These are phyloP conservation scores for Tetrahymena elliotti DNA, from an alignment of 73 alveolate genomes.

Conservation along the genomic window DNA sequence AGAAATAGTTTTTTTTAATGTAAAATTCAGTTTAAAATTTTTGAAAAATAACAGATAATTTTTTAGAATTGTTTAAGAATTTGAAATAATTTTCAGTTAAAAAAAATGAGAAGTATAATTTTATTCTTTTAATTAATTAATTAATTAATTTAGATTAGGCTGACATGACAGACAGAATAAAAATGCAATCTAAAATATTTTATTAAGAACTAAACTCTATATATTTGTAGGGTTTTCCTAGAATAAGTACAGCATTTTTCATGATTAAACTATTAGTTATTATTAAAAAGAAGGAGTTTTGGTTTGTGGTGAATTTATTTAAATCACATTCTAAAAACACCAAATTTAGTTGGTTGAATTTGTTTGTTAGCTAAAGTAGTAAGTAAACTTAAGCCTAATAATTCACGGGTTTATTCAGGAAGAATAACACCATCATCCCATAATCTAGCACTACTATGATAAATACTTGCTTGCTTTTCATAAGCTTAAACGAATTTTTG, in stretches of 20 bases:
- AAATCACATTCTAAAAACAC: slow-evolving; percentile 68
- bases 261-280: background rate
- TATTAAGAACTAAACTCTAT: background rate
- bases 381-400: slow-evolving; percentile 62
- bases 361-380: slow-evolving; percentile 47
- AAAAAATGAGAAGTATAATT: no score
- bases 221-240: background rate
- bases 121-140: no score
- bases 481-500: slow-evolving; percentile 39
- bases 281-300: background rate
- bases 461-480: slow-evolving; percentile 69
- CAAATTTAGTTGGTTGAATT: slow-evolving; percentile 46
- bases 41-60: no score
- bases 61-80: no score
- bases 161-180: background rate
- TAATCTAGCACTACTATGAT: slow-evolving; percentile 81
- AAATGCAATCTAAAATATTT: background rate
- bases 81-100: no score
- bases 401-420: slow-evolving; percentile 64
- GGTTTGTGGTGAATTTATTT: background rate
- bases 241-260: background rate
- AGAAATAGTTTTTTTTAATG: no score
- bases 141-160: no score
- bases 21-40: no score
- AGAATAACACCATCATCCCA: slow-evolving; percentile 96